These are phyloP conservation scores for Cicer cuneatum DNA, from an alignment of 306 rosid genomes.

Conservation along the genomic window DNA sequence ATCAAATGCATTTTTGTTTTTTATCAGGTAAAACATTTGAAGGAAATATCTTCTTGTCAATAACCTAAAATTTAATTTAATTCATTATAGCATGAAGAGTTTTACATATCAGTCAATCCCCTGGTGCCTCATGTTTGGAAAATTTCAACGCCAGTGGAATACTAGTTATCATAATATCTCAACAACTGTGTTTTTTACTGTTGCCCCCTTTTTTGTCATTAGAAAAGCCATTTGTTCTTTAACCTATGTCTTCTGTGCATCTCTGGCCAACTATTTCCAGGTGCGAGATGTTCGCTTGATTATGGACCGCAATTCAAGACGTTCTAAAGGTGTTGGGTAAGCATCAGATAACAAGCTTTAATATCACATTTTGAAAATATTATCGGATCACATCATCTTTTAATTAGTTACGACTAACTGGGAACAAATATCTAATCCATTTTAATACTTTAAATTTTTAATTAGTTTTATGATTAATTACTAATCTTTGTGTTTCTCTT, in stretches of 20 bases:
- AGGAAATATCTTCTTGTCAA: constrained; percentile 21
- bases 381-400: not conserved
- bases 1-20: constrained; percentile 6
- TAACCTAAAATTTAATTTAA: constrained; percentile 11
- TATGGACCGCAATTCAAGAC: constrained; percentile 97
- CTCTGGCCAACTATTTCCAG: constrained; percentile 50
- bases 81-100: constrained; percentile 17
- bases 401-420: not conserved
- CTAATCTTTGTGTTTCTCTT: constrained; percentile 11
- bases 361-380: not conserved
- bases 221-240: constrained; percentile 16
- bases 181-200: constrained; percentile 11
- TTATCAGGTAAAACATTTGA: constrained; percentile 6
- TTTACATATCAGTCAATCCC: not conserved
- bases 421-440: not conserved
- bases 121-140: not conserved
- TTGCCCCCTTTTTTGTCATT: not conserved
- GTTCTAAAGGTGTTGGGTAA: constrained; percentile 98
- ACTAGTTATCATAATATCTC: constrained; percentile 11
- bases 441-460: not conserved
- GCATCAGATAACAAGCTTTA: constrained; percentile 41
- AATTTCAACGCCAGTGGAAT: not conserved
- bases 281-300: constrained; percentile 98
- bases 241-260: constrained; percentile 12
- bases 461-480: not conserved